Evolutionary conservation across 371 early-diverging fungal genomes (phyloP).

Genomic region (Conidiobolus coronatus): DNA sequence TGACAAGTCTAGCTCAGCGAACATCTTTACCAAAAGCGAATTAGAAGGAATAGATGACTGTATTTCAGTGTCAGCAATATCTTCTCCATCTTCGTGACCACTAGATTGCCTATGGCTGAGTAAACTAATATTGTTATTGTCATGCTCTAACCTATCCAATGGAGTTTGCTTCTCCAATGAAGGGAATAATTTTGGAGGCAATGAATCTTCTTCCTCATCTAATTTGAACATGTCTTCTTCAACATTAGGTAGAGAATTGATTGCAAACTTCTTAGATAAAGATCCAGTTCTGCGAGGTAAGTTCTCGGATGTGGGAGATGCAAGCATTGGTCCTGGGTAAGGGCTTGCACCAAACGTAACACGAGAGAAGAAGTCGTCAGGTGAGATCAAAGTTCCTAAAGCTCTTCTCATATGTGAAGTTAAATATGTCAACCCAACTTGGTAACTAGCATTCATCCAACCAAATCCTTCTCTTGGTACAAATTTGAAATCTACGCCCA

Average conservation of each 20-base stretch:
- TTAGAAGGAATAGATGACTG: neutral
- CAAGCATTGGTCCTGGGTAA: neutral
- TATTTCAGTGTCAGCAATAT: neutral
- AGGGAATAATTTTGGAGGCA: neutral
- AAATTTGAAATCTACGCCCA: conserved; percentile 82
- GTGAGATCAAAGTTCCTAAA: conserved; percentile 54
- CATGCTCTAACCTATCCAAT: neutral
- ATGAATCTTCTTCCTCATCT: neutral
- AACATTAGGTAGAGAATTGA: neutral
- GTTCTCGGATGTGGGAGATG: neutral
- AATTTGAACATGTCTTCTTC: too few species aligned
- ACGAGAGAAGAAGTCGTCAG: conserved; percentile 30
- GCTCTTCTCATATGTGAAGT: conserved; percentile 49
- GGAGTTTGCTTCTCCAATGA: neutral
- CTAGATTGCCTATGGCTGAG: neutral
- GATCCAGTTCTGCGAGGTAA: neutral
- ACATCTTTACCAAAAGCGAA: conserved; percentile 1
- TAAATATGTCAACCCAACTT: conserved; percentile 58
- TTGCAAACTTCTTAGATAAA: neutral
- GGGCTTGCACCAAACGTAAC: neutral
- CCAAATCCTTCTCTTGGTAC: conserved; percentile 94
- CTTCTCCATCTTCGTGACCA: too few species aligned
- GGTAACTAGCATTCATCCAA: conserved; percentile 91
- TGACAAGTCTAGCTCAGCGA: conserved; percentile 1
- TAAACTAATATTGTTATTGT: neutral